These are phyloP conservation scores for Fusarium sp. DNA, from an alignment of 2,329 filamentous ascomycete genomes.

Conservation along the genomic window DNA sequence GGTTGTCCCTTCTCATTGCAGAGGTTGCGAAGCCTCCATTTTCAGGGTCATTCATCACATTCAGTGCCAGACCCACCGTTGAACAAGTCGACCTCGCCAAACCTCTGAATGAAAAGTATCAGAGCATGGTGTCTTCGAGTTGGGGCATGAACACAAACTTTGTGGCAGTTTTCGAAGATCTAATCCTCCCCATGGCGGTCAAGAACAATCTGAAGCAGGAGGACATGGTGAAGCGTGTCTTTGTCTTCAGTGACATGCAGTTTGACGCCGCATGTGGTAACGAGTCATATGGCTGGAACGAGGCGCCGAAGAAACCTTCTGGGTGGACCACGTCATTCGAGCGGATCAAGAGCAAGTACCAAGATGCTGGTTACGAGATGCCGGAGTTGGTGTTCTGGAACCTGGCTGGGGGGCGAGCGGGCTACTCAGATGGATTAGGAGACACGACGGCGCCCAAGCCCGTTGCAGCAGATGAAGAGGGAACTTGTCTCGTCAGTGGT, in stretches of 20 bases:
- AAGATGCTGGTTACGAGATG: slow-evolving; percentile 66
- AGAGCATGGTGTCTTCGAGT: slow-evolving; percentile 39
- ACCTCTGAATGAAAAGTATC: slow-evolving; percentile 58
- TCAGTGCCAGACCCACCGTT: slow-evolving; percentile 57
- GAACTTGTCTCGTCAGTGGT: slow-evolving; percentile 64
- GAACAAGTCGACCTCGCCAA: slow-evolving; percentile 53
- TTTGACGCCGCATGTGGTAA: slow-evolving; percentile 57
- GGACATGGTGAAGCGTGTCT: slow-evolving; percentile 71
- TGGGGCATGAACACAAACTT: slow-evolving; percentile 66
- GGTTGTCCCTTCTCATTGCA: slow-evolving; percentile 67
- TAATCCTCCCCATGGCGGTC: slow-evolving; percentile 67
- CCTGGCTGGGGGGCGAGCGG: slow-evolving; percentile 57
- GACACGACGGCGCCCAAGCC: slow-evolving; percentile 60
- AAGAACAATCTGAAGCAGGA: slow-evolving; percentile 62
- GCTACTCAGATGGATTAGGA: slow-evolving; percentile 35
- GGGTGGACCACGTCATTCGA: slow-evolving; percentile 62
- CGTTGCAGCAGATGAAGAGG: slow-evolving; percentile 57
- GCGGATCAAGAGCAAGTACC: slow-evolving; percentile 60
- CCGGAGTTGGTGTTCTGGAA: slow-evolving; percentile 73
- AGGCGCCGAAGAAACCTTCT: not conserved
- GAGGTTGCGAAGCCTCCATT: slow-evolving; percentile 66
- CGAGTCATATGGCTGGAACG: not conserved
- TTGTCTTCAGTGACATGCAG: slow-evolving; percentile 73
- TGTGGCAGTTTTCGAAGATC: slow-evolving; percentile 63
- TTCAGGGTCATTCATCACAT: slow-evolving; percentile 67